Conservation (phyloP, 1,284 basidiomycete species). For the Leccinum brunneo-olivaceum region DNA sequence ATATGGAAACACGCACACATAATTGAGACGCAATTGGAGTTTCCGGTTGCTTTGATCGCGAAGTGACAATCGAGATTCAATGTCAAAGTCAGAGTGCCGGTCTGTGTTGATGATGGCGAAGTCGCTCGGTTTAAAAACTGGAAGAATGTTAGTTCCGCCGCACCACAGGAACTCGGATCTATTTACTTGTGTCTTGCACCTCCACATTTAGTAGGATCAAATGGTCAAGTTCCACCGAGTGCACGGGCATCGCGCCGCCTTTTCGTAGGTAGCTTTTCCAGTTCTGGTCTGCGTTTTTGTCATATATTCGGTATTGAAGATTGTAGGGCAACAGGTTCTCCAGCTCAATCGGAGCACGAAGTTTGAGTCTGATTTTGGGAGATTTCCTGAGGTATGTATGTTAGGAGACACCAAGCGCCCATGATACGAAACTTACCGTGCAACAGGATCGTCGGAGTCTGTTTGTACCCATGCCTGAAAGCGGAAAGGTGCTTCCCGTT, state of each 20-base stretch:
- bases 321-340: constrained; percentile 97
- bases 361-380: constrained; percentile 78
- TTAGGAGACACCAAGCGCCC: constrained; percentile 1
- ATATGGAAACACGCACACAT: constrained; percentile 55
- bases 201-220: constrained; percentile 88
- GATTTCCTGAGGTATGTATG: constrained; percentile 52
- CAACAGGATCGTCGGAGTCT: constrained; percentile 59
- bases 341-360: constrained; percentile 94
- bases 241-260: constrained; percentile 94
- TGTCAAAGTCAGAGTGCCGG: constrained; percentile 84
- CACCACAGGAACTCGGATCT: background rate
- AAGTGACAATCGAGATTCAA: constrained; percentile 69
- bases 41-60: constrained; percentile 76
- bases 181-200: constrained; percentile 81
- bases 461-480: constrained; percentile 92
- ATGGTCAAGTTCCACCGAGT: constrained; percentile 93
- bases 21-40: constrained; percentile 81
- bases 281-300: constrained; percentile 90
- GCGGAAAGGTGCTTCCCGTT: constrained; percentile 86
- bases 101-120: constrained; percentile 98
- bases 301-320: constrained; percentile 92
- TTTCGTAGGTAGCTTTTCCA: constrained; percentile 91
- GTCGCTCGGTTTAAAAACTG: constrained; percentile 93
- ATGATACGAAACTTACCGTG: constrained; percentile 39
- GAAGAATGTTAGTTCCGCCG: constrained; percentile 5